Conservation (phyloP, 495 filamentous ascomycete species). For the Thermochaetoides thermophila region DNA sequence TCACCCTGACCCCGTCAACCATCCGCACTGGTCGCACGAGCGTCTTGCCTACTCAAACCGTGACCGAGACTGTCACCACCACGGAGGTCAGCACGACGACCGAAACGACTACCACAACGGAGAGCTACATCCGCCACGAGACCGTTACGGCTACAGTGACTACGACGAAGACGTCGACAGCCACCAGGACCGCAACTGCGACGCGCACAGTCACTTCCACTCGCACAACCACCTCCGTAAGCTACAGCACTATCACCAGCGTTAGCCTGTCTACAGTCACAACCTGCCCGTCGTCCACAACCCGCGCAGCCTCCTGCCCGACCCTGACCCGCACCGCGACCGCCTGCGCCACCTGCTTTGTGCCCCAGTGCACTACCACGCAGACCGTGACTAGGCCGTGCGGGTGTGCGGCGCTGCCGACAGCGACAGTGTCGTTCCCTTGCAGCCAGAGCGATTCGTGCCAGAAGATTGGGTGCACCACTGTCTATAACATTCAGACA, state of each 20-base stretch:
- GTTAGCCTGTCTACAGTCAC: conserved; percentile 14
- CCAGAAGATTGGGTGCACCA: conserved; percentile 19
- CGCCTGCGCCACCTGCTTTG: conserved; percentile 15
- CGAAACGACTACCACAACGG: conserved; percentile 6
- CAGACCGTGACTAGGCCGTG: conserved; percentile 10
- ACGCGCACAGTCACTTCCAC: conserved; percentile 4
- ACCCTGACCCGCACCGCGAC: conserved; percentile 11
- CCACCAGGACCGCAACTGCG: conserved; percentile 2
- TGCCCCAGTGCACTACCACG: conserved; percentile 18
- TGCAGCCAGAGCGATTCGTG: conserved; percentile 12
- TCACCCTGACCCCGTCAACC: conserved; percentile 14
- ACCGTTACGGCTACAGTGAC: conserved; percentile 3
- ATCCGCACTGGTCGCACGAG: conserved; percentile 5
- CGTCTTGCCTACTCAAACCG: neutral
- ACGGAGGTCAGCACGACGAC: conserved; percentile 8
- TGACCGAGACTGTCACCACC: conserved; percentile 4
- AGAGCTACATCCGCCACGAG: conserved; percentile 7
- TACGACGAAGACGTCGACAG: neutral
- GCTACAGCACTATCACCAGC: neutral
- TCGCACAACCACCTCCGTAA: neutral
- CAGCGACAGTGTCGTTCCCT: conserved; percentile 11
- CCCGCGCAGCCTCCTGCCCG: conserved; percentile 3
- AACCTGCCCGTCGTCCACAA: neutral
- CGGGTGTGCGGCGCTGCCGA: conserved; percentile 16
- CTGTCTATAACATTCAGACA: conserved; percentile 14